These are phyloP conservation scores for Pythium guiyangense DNA, from an alignment of 352 stramenopile genomes.

Conservation along the genomic window DNA sequence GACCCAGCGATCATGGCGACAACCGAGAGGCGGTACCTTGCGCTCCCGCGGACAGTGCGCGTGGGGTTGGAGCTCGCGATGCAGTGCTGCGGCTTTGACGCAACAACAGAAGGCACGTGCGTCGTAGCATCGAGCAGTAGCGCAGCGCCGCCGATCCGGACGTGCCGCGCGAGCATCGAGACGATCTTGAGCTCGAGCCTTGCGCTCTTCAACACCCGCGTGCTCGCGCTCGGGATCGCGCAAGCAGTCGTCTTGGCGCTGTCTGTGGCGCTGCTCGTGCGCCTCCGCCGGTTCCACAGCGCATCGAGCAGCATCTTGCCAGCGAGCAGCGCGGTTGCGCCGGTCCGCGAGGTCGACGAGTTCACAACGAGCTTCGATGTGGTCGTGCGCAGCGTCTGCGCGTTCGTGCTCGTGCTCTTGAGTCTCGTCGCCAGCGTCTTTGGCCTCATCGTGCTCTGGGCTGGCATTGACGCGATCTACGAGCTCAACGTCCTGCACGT, in stretches of 20 bases:
- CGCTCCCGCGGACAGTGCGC: conserved; percentile 15
- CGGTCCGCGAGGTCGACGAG: conserved; percentile 4
- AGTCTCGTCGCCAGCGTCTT: conserved; percentile 18
- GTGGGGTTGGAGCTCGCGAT: conserved; percentile 37
- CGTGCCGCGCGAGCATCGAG: conserved; percentile 18
- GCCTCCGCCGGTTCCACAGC: conserved; percentile 21
- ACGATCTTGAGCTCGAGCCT: conserved; percentile 5
- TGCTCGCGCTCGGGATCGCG: conserved; percentile 12
- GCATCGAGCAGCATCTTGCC: not conserved
- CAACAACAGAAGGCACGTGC: conserved; percentile 27
- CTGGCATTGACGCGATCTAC: conserved; percentile 51
- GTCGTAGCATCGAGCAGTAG: not conserved
- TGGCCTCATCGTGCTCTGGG: conserved; percentile 29
- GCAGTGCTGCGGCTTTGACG: conserved; percentile 41
- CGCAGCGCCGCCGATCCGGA: conserved; percentile 12
- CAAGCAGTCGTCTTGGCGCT: conserved; percentile 21
- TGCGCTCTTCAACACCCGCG: conserved; percentile 14
- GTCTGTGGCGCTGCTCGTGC: conserved; percentile 11
- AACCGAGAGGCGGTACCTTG: conserved; percentile 29
- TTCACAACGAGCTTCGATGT: conserved; percentile 10
- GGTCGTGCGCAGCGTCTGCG: conserved; percentile 3
- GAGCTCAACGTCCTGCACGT: conserved; percentile 69
- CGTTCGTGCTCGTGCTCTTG: conserved; percentile 14
- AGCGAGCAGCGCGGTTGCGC: too few species aligned
- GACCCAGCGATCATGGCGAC: conserved; percentile 27